phyloP scores from a whole-genome alignment of 2,329 filamentous ascomycete genomes.

The Fusarium sororula region DNA sequence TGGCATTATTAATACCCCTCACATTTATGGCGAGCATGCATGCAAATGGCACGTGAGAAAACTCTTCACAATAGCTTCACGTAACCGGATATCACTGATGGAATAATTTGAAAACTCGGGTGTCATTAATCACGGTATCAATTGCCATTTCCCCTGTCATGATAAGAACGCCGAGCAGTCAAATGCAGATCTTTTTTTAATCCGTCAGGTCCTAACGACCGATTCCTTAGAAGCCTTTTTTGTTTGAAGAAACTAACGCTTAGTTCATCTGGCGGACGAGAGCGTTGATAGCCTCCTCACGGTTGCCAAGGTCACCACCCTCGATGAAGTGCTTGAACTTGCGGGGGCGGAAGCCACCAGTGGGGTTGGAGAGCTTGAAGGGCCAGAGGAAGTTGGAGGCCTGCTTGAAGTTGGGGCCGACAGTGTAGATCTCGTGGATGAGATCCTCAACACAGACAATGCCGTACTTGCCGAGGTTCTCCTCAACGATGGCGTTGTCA shows the following conservation, averaged over 20 bases:
- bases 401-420: slow-evolving; percentile 99
- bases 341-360: slow-evolving; percentile 91
- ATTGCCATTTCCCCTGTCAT: slow-evolving; percentile 51
- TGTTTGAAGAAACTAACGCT: slow-evolving; percentile 11
- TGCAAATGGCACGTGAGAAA: not conserved
- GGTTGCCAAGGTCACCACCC: slow-evolving; percentile 98
- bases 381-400: slow-evolving; percentile 99
- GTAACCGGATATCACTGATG: slow-evolving; percentile 27
- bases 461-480: slow-evolving; percentile 95
- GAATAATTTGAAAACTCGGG: slow-evolving; percentile 47
- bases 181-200: slow-evolving; percentile 47
- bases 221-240: slow-evolving; percentile 38
- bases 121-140: slow-evolving; percentile 55
- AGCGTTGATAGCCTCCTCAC: slow-evolving; percentile 96
- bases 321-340: slow-evolving; percentile 99
- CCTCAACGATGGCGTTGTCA: slow-evolving; percentile 98
- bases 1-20: slow-evolving; percentile 34
- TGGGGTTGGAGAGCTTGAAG: slow-evolving; percentile 99
- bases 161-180: slow-evolving; percentile 54
- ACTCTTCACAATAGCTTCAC: not conserved
- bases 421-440: slow-evolving; percentile 98
- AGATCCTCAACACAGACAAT: slow-evolving; percentile 99
- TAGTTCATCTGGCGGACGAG: slow-evolving; percentile 99
- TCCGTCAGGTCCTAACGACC: slow-evolving; percentile 41
- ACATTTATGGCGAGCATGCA: not conserved